A percentile compares a stretch with the other conserved stretches of the same genome.
These are phyloP conservation scores for Pontederia paniculata DNA, from an alignment of 176 grass and related monocot species.

Conservation along the genomic window DNA sequence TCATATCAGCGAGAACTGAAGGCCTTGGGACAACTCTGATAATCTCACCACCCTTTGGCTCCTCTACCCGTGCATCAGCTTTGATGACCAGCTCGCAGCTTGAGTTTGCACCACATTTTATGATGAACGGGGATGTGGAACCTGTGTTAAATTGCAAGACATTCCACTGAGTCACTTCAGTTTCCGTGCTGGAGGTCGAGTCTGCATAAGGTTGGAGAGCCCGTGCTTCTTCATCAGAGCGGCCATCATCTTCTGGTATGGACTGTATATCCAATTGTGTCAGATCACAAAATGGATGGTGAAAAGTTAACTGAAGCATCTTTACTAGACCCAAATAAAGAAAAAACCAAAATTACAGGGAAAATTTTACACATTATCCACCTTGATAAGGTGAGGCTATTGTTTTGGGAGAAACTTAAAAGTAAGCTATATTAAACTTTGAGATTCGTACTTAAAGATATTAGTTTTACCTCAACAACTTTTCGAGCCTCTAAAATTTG, in stretches of 20 bases:
- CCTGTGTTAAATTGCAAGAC: slow-evolving; percentile 94
- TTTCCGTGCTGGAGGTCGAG: slow-evolving; percentile 32
- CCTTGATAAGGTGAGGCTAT: no score
- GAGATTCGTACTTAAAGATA: no score
- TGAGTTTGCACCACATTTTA: slow-evolving; percentile 95
- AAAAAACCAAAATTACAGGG: no score
- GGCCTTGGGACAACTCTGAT: slow-evolving; percentile 78
- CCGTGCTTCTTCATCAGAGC: slow-evolving; percentile 33
- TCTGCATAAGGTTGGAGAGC: slow-evolving; percentile 28
- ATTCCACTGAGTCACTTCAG: slow-evolving; percentile 90
- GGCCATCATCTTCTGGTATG: slow-evolving; percentile 39
- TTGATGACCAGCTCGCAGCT: slow-evolving; percentile 80
- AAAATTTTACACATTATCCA: no score
- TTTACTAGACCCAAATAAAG: no score
- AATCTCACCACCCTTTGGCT: slow-evolving; percentile 78
- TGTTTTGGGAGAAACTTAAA: no score
- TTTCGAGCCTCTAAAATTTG: slow-evolving; percentile 61
- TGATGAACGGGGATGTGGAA: slow-evolving; percentile 74
- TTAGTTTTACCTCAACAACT: slow-evolving; percentile 58
- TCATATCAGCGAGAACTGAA: slow-evolving; percentile 67
- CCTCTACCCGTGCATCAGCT: slow-evolving; percentile 61
- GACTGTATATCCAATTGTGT: slow-evolving; percentile 36
- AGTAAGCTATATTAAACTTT: no score
- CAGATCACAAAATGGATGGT: background rate
- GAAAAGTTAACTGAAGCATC: no score